phyloP scores from a whole-genome alignment of 1,284 basidiomycete species.

The Cutaneotrichosporon cyanovorans region DNA sequence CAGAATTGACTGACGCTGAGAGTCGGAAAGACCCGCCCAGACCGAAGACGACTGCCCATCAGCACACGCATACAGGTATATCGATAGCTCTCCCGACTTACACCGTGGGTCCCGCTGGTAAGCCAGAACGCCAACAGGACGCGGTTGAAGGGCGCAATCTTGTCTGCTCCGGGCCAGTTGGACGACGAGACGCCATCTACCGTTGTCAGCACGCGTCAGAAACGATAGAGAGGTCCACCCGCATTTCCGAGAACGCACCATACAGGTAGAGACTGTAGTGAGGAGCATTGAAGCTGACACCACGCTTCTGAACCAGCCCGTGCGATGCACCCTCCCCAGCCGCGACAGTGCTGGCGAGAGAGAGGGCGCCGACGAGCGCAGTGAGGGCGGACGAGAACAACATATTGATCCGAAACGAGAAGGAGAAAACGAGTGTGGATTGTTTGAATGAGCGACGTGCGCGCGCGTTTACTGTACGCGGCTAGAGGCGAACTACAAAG shows the following conservation, averaged over 20 bases:
- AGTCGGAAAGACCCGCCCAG: background rate
- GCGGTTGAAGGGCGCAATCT: slow-evolving; percentile 36
- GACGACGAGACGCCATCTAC: slow-evolving; percentile 27
- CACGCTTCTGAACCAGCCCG: slow-evolving; percentile 6
- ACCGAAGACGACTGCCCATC: too few relatives aligned
- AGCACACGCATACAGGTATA: too few relatives aligned
- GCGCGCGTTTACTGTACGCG: too few relatives aligned
- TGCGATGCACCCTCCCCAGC: too few relatives aligned
- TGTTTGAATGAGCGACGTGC: too few relatives aligned
- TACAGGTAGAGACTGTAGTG: slow-evolving; percentile 43
- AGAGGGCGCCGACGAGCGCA: too few relatives aligned
- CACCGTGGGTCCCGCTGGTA: slow-evolving; percentile 37
- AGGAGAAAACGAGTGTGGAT: too few relatives aligned
- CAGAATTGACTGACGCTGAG: slow-evolving; percentile 14
- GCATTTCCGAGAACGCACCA: slow-evolving; percentile 18
- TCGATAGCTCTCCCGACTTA: too few relatives aligned
- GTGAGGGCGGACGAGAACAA: too few relatives aligned
- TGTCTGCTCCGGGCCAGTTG: slow-evolving; percentile 21
- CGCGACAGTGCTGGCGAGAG: too few relatives aligned
- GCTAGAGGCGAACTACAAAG: too few relatives aligned
- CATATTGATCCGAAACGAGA: too few relatives aligned
- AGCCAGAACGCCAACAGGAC: slow-evolving; percentile 51
- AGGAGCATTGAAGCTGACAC: slow-evolving; percentile 25
- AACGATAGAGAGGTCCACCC: background rate
- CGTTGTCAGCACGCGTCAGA: slow-evolving; percentile 14